Evolutionary conservation across 2,329 filamentous ascomycete species (phyloP).

Genomic region (Xylariaceae sp.): DNA sequence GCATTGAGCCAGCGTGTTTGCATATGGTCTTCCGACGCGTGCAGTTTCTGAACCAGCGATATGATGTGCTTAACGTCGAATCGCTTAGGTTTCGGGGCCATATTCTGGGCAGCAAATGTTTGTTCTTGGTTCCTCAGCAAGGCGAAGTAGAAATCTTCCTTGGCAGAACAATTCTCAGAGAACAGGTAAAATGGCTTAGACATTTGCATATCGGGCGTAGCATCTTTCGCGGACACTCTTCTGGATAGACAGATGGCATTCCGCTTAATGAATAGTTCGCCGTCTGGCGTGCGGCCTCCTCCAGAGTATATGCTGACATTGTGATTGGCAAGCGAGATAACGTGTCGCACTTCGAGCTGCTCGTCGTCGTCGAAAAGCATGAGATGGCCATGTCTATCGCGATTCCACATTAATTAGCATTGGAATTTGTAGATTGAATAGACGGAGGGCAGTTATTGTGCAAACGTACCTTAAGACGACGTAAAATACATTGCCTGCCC

Average conservation of each 20-base stretch:
- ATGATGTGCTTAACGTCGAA: constrained; percentile 87
- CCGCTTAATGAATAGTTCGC: constrained; percentile 91
- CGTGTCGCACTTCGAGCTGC: constrained; percentile 91
- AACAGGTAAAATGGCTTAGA: constrained; percentile 91
- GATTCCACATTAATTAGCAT: constrained; percentile 11
- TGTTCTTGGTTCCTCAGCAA: constrained; percentile 79
- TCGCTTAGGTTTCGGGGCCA: constrained; percentile 62
- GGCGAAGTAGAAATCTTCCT: constrained; percentile 97
- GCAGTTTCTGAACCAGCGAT: constrained; percentile 79
- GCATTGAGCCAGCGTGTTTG: constrained; percentile 94
- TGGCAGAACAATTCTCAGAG: constrained; percentile 90
- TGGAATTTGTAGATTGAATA: neutral
- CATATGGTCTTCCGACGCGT: constrained; percentile 84
- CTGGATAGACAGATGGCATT: constrained; percentile 81
- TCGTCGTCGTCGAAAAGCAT: constrained; percentile 97
- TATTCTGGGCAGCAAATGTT: constrained; percentile 49
- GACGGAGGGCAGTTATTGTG: constrained; percentile 15
- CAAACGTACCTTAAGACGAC: constrained; percentile 71
- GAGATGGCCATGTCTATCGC: constrained; percentile 76
- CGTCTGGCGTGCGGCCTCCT: constrained; percentile 71
- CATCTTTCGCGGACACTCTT: constrained; percentile 49
- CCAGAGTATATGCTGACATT: constrained; percentile 80
- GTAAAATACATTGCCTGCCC: constrained; percentile 84
- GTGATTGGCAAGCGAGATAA: constrained; percentile 87
- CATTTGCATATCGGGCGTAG: constrained; percentile 48